phyloP scores from a whole-genome alignment of 768 basidiomycete species.

The Tylopilus plumbeoviolaceoides region DNA sequence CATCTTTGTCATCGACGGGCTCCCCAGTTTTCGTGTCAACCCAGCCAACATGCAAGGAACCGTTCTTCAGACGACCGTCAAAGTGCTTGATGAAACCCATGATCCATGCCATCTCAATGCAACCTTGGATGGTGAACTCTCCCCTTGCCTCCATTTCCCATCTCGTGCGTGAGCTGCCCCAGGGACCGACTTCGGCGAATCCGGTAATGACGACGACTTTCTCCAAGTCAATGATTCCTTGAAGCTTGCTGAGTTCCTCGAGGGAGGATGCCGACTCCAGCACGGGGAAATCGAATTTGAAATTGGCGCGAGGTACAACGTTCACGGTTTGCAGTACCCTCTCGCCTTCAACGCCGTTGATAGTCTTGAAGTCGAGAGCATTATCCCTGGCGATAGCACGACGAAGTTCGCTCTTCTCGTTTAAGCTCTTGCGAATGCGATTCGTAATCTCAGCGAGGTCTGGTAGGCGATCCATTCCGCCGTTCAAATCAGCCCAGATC shows the following conservation, averaged over 20 bases:
- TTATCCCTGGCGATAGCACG: slow-evolving; percentile 93
- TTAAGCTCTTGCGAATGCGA: slow-evolving; percentile 77
- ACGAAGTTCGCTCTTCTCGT: slow-evolving; percentile 87
- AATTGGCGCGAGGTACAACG: slow-evolving; percentile 95
- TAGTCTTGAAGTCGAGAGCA: slow-evolving; percentile 89
- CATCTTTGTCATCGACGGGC: slow-evolving; percentile 97
- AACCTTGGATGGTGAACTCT: slow-evolving; percentile 96
- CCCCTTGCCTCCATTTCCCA: slow-evolving; percentile 99
- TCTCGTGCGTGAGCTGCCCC: slow-evolving; percentile 95
- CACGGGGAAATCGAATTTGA: slow-evolving; percentile 90
- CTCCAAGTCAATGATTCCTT: slow-evolving; percentile 89
- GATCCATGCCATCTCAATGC: slow-evolving; percentile 99
- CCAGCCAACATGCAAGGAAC: slow-evolving; percentile 95
- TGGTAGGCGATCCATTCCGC: slow-evolving; percentile 95
- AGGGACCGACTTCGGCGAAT: slow-evolving; percentile 96
- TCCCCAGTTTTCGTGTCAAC: slow-evolving; percentile 91
- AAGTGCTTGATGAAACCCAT: slow-evolving; percentile 99
- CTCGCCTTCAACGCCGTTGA: slow-evolving; percentile 89
- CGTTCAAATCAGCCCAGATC: slow-evolving; percentile 98
- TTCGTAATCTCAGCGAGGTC: slow-evolving; percentile 90
- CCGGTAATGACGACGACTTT: slow-evolving; percentile 96
- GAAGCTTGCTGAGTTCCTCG: slow-evolving; percentile 71
- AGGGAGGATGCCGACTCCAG: slow-evolving; percentile 73
- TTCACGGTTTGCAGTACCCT: slow-evolving; percentile 88
- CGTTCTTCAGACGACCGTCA: slow-evolving; percentile 92